Evolutionary conservation across 176 grass and related monocot genomes (phyloP), one percentile per base, ranked within the genome.

Genomic region (Areca catechu): DNA sequence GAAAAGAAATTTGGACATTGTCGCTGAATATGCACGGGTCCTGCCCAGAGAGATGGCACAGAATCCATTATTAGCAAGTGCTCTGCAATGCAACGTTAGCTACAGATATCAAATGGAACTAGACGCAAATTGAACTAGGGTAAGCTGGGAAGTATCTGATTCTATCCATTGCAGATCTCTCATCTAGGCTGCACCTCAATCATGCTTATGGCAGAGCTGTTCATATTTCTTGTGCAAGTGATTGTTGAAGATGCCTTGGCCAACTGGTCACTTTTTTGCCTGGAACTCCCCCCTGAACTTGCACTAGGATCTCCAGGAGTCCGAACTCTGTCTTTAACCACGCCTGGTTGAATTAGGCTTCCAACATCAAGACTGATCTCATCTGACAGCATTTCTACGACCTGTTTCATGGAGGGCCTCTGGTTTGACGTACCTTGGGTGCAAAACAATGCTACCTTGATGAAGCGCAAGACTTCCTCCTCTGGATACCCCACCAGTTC

Each of bases 331-430:
- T 84, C 76, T 75, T 84, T 84, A 43, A 84, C 56, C 51, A 84
- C 82, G 23, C 76, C 82, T 19, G 82, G 82, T 16, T 76, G 66
- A 19, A 75, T 57, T 7, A 28, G 27, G n/a, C 79, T 84, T 48
- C 57, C 19, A n/a, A 84, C 25, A 71, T 79, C 43, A 4, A 84
- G 66, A 60, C 79, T 66, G 65, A 67, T 54, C 66, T 56, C 22
- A 24, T 70, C 62, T 52, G 66, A 71, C 24, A 84, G 51, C 82
- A 84, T 84, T 57, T 71, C 57, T 24, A 79, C 71, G 53, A 84
- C 82, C 55, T 75, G 71, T 18, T 79, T 75, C 82, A 84, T 84
- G 43, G 76, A 71, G 66, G 82, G 82, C 56, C 82, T 79, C 71
- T 84, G 82, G 21, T 79, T 75, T 0, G 82, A 65, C 0, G 82